Evolutionary conservation across 139 green algal species (phyloP).

Genomic region (Microglena sp.): DNA sequence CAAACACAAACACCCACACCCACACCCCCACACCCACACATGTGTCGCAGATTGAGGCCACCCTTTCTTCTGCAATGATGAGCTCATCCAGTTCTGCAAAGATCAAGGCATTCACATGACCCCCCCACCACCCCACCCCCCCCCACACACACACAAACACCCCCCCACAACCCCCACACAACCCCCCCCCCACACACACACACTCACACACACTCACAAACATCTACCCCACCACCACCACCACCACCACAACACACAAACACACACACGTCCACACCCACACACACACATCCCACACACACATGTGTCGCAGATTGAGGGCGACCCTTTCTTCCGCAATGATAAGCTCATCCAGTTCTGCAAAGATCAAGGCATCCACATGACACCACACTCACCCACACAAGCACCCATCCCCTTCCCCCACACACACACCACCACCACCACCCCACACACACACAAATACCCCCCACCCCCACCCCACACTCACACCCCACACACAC

Average conservation of each 20-base stretch:
- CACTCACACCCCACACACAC: not conserved
- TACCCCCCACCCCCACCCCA: not conserved
- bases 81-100: conserved; percentile 55
- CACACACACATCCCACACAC: conserved; percentile 5
- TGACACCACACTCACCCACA: too few relatives aligned
- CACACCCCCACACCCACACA: not conserved
- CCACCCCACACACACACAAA: not conserved
- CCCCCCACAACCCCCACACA: too few relatives aligned
- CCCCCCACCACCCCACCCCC: too few relatives aligned
- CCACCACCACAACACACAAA: too few relatives aligned
- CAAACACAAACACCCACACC: not conserved
- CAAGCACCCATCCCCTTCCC: too few relatives aligned
- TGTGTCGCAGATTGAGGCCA: conserved; percentile 70
- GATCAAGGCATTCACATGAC: too few relatives aligned
- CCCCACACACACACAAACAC: too few relatives aligned
- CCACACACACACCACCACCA: too few relatives aligned
- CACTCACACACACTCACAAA: not conserved
- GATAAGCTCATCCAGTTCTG: conserved; percentile 59
- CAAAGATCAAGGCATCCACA: conserved; percentile 54
- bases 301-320: conserved; percentile 75
- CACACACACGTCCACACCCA: not conserved
- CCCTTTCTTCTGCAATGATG: conserved; percentile 84
- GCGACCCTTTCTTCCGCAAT: conserved; percentile 84
- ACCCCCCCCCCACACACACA: too few relatives aligned
- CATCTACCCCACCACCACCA: too few relatives aligned